Conservation (phyloP, 129 eudicot species). For the Helichrysum umbraculigerum region DNA sequence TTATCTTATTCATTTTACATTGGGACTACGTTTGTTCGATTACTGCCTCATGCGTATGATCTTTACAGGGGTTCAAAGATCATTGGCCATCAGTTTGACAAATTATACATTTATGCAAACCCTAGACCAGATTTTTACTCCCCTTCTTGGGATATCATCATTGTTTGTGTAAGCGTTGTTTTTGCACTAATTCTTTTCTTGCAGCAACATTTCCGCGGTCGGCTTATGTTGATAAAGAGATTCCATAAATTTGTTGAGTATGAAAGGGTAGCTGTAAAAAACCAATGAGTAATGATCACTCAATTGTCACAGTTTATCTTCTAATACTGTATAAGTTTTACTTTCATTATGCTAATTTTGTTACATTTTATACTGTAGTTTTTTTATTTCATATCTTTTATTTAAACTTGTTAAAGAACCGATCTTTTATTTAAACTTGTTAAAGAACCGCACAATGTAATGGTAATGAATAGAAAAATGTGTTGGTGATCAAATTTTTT, state of each 20-base stretch:
- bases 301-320: neutral
- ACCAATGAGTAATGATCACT: constrained; percentile 20
- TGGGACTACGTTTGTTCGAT: constrained; percentile 64
- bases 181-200: constrained; percentile 48
- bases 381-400: too few relatives aligned
- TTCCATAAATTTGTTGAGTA: constrained; percentile 46
- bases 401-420: too few relatives aligned
- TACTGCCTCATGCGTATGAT: constrained; percentile 69
- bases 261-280: constrained; percentile 47
- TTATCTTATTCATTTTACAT: constrained; percentile 50
- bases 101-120: constrained; percentile 51
- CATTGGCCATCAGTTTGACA: constrained; percentile 28
- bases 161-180: constrained; percentile 47
- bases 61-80: constrained; percentile 48
- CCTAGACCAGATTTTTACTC: constrained; percentile 54
- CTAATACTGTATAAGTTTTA: neutral
- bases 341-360: too few relatives aligned
- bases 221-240: constrained; percentile 44
- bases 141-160: constrained; percentile 53
- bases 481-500: too few relatives aligned
- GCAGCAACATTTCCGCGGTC: constrained; percentile 73
- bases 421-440: too few relatives aligned
- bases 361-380: too few relatives aligned
- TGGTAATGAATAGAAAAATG: too few relatives aligned
- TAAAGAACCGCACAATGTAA: too few relatives aligned